phyloP scores from a whole-genome alignment of 805 yeast species.

The Wickerhamiella occidentalis region DNA sequence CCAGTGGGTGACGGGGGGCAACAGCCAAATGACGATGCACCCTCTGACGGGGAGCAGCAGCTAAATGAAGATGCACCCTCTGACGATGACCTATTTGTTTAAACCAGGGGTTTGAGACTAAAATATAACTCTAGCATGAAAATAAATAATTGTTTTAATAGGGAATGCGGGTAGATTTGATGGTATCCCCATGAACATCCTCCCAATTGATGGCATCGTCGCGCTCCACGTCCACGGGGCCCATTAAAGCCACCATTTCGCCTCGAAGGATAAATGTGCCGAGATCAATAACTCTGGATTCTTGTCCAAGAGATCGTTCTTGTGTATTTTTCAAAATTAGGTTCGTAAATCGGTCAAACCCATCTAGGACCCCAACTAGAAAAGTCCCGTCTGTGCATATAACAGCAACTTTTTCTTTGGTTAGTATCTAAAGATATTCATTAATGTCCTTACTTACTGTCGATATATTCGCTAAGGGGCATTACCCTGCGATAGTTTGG shows the following conservation, averaged over 20 bases:
- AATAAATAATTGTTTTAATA: background rate
- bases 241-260: slow-evolving; percentile 27
- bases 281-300: slow-evolving; percentile 21
- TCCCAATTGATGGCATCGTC: slow-evolving; percentile 29
- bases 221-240: slow-evolving; percentile 25
- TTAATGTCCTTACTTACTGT: slow-evolving; percentile 22
- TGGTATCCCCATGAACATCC: slow-evolving; percentile 20
- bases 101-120: too few relatives aligned
- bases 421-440: slow-evolving; percentile 13
- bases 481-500: slow-evolving; percentile 10
- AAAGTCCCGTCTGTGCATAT: slow-evolving; percentile 29
- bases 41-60: too few relatives aligned
- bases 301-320: slow-evolving; percentile 23
- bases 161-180: slow-evolving; percentile 9
- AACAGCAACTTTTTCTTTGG: slow-evolving; percentile 23
- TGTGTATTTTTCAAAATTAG: slow-evolving; percentile 24
- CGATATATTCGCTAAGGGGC: slow-evolving; percentile 19
- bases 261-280: slow-evolving; percentile 30
- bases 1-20: too few relatives aligned
- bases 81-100: too few relatives aligned
- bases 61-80: too few relatives aligned
- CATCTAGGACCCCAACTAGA: slow-evolving; percentile 27
- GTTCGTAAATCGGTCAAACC: slow-evolving; percentile 30
- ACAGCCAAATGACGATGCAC: too few relatives aligned
- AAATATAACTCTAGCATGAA: background rate